Evolutionary conservation across 768 basidiomycete genomes (phyloP), one percentile per base, ranked within the genome.

Genomic region (Pholiota microspora): DNA sequence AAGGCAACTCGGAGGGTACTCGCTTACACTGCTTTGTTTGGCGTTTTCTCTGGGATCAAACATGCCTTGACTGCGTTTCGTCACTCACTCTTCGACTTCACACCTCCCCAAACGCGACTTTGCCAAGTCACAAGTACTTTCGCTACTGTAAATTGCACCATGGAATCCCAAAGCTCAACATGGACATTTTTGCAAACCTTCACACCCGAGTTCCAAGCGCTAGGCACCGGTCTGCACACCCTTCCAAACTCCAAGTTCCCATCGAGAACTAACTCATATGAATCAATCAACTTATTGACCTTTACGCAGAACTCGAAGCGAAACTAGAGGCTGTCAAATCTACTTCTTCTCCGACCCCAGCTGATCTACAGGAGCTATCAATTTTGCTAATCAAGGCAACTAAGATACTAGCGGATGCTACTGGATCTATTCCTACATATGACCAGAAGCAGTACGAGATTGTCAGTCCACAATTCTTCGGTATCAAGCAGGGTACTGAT

Each of bases 391-490:
- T 84, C 3, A 81, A 79, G 55, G 67, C 90, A 40, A 74, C 81
- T 40, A 92, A 85, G 62, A 74, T 73, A 21, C 75, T 92, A 15
- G 73, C 77, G 5, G 86, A 85, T 64, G 88, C 85, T 4, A 82
- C 80, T 7, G 77, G 78, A 6, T 82, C 78, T 54, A 70, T 93
- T 42, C 86, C 89, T 3, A 73, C 78, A 34, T 90, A 89, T 63
- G 88, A 91, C 67, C 89, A 88, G 63, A 78, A 85, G 51, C 85
- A 84, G 62, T 87, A 78, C 63, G 86, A 88, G 66, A 69, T 73
- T 62, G 89, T 90, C 60, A 51, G 83, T 73, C 23, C 40, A 3
- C 18, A 16, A 18, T 50, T 27, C 16, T n/a, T 18, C 16, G 40
- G 13, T 28, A 23, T 18, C 35, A 55, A 25, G 27, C 15, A 15